Base-by-base conservation (phyloP, 306 rosid species). In the Oxytropis ochrocephala region DNA sequence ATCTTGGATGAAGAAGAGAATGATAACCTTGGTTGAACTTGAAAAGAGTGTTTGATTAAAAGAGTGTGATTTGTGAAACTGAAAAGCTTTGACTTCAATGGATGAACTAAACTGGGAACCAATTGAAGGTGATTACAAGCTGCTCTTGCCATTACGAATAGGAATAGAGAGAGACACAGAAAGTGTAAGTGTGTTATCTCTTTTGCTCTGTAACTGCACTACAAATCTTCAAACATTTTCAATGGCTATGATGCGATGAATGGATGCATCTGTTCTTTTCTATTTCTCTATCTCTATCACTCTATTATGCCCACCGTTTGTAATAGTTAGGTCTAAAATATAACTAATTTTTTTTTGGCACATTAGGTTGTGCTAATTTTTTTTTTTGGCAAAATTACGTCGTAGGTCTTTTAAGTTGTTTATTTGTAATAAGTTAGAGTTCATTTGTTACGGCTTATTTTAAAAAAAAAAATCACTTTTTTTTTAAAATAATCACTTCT, bases 1-100 rank as follows among this genome's bases (percentile, higher is more conserved):
- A 91, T 85, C 77, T 73, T 91, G 3, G 88, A 82, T 0, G 92
- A 77, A 36, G 90, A 85, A 68, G 72, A 85, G 65, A 85, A 86
- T 17, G 72, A 89, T 75, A 81, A 83, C 18, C 86, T 86, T 69
- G 90, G 83, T n/a, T 67, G 79, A 63, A 76, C 30, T 4, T 69
- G 78, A 78, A 81, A 84, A 73, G 81, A 60, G 8, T 57, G 76
- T 70, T 73, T 67, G 30, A 75, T 46, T 38, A 81, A 72, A 8
- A 81, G 83, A 56, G 77, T 67, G 65, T 76, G 80, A 19, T 35
- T 85, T 18, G 73, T 55, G 79, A 54, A 43, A 72, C 75, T 55
- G 79, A 54, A 43, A 72, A 83, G 36, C 7, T 79, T 60, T 14
- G 81, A 87, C 80, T 87, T 94, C 80, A 88, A 42, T 10, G 98